phyloP scores from a whole-genome alignment of 306 rosid genomes.

The Vigna reflexopilosa region DNA sequence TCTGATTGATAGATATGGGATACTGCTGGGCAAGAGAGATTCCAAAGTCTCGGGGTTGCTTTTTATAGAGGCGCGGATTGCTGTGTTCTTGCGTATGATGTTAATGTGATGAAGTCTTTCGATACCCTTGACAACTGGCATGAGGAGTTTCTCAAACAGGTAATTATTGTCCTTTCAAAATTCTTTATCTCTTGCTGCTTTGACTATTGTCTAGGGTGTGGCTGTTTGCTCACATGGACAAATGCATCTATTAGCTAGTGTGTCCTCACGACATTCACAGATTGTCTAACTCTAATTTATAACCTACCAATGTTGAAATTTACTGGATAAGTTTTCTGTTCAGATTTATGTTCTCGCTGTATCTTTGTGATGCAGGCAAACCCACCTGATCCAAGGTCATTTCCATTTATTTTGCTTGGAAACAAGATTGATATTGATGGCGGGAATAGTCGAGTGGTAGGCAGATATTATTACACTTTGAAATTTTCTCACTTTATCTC shows the following conservation, averaged over 20 bases:
- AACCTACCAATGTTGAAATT: conserved; percentile 13
- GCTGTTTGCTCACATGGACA: background rate
- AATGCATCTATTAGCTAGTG: background rate
- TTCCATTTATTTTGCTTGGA: conserved; percentile 94
- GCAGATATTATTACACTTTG: conserved; percentile 38
- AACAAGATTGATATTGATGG: conserved; percentile 98
- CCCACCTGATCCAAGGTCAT: conserved; percentile 72
- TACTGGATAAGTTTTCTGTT: conserved; percentile 17
- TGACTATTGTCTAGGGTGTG: background rate
- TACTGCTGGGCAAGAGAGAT: conserved; percentile 97
- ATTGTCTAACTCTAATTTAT: conserved; percentile 28
- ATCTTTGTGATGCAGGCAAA: conserved; percentile 63
- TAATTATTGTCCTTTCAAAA: conserved; percentile 32
- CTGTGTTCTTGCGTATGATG: conserved; percentile 92
- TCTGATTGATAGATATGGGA: conserved; percentile 83
- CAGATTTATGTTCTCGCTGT: conserved; percentile 32
- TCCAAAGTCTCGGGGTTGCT: conserved; percentile 95
- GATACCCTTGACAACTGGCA: conserved; percentile 96
- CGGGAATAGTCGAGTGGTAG: conserved; percentile 98
- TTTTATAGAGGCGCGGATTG: conserved; percentile 97
- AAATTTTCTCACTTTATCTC: conserved; percentile 24
- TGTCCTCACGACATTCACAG: background rate
- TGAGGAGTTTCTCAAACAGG: conserved; percentile 98
- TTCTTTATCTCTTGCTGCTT: conserved; percentile 13
- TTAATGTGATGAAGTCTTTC: conserved; percentile 88